Conservation (phyloP, 192 early-diverging fungal genomes). For the Piromyces finnis region DNA sequence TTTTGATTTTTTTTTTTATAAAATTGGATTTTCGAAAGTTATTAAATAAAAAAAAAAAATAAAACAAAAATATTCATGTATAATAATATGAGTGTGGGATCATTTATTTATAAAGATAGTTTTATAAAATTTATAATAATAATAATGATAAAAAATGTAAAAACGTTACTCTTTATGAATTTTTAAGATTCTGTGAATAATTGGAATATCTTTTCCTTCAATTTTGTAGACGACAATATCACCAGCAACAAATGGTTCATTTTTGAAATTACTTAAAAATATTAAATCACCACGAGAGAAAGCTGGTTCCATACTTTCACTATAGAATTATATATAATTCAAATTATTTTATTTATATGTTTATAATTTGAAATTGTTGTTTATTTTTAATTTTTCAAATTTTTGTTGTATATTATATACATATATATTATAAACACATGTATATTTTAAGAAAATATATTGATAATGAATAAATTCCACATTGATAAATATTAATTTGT, state of each 20-base stretch:
- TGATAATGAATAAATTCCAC: too few species aligned
- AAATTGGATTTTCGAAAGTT: too few species aligned
- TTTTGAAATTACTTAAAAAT: constrained; percentile 53
- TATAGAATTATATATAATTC: constrained; percentile 1
- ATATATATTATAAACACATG: too few species aligned
- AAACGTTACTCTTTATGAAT: constrained; percentile 59
- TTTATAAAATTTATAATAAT: background rate
- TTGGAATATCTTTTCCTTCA: constrained; percentile 72
- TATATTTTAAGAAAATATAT: too few species aligned
- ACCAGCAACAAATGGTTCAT: constrained; percentile 58
- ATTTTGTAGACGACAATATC: constrained; percentile 93
- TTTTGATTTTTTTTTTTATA: too few species aligned
- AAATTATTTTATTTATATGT: background rate
- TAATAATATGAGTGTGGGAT: too few species aligned
- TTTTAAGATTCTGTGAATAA: constrained; percentile 90
- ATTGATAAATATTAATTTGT: too few species aligned
- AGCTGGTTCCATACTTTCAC: constrained; percentile 94
- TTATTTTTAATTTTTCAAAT: too few species aligned
- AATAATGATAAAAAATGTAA: background rate
- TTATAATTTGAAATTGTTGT: background rate
- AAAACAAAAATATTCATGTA: too few species aligned
- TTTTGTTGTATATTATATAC: too few species aligned
- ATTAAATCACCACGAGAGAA: constrained; percentile 75
- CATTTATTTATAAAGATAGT: too few species aligned
- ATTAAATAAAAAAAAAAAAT: too few species aligned